Conservation (phyloP, 2,329 filamentous ascomycete species). For the Pseudogymnoascus sp. region DNA sequence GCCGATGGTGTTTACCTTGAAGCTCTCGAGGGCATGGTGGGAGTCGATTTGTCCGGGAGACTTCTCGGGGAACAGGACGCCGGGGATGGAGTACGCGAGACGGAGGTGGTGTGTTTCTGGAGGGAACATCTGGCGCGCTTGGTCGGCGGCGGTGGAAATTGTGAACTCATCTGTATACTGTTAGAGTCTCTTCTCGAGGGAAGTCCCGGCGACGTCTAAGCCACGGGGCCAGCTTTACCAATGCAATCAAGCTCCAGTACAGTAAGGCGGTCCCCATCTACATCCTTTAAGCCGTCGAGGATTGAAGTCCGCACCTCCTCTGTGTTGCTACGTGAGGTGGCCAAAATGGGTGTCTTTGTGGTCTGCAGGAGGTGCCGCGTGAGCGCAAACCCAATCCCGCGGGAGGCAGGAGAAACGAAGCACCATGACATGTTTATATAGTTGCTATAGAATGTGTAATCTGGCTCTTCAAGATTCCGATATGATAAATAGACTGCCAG, state of each 20-base stretch:
- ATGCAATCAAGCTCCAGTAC: conserved; percentile 49
- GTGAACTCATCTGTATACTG: conserved; percentile 47
- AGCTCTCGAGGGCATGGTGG: conserved; percentile 55
- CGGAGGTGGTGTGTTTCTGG: conserved; percentile 50
- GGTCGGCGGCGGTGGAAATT: conserved; percentile 47
- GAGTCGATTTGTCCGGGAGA: conserved; percentile 57
- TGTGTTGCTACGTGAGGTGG: conserved; percentile 49
- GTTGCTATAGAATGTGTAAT: neutral
- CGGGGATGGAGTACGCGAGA: conserved; percentile 62
- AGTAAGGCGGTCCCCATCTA: conserved; percentile 37
- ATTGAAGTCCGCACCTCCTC: conserved; percentile 41
- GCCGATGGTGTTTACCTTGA: conserved; percentile 65
- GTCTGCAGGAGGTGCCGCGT: conserved; percentile 49
- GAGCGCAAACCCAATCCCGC: conserved; percentile 56
- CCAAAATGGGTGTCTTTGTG: conserved; percentile 50
- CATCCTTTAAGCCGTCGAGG: conserved; percentile 40
- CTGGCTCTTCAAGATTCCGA: neutral
- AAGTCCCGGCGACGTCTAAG: neutral
- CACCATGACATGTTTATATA: conserved; percentile 24
- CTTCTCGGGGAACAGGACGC: conserved; percentile 67
- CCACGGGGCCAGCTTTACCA: conserved; percentile 33
- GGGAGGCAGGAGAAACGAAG: conserved; percentile 50
- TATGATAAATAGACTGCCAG: neutral
- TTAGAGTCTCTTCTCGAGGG: neutral
- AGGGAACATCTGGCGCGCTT: conserved; percentile 47